Base-by-base conservation (phyloP, 768 basidiomycete species). In the Vishniacozyma victoriae region DNA sequence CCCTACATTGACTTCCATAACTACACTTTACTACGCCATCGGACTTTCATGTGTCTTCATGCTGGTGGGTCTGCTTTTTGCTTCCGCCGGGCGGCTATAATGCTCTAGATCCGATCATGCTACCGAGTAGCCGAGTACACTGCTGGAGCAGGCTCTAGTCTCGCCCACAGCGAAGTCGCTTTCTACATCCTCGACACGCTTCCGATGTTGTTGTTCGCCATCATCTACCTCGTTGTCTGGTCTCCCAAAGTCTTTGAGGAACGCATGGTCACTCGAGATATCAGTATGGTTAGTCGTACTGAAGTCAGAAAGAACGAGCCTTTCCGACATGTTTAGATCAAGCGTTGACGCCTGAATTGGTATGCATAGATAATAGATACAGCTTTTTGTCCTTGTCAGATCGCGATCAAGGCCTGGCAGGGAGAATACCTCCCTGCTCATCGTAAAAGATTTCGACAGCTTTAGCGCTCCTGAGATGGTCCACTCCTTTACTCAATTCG, bases 161-260 rank as follows among this genome's bases (percentile, higher is more conserved):
- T 85, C 15, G 76, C 79, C 4, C 79, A 75, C 3, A 78, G 77
- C 2, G 83, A 85, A 64, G 68, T 59, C 3, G 79, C 76, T 52
- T 85, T 86, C 69, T 87, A 84, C 59, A 78, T 72, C 1, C 73
- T 85, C 27, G 81, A 87, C 63, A 78, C 82, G 0, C 73, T 84
- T 7, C 83, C 83, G 13, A 75, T 85, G 11, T 76, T 81, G 49
- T 59, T 84, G 29, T 79, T 82, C 23, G 76, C 81, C 37, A 67
- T 67, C 1, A 70, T 79, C 7, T 83, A 82, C 55, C 70, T 78
- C n/a, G 60, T 72, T 7, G 81, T 82, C 66, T 86, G 83, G 82
- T 83, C 82, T 3, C 81, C 81, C 1, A 33, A 48, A 2, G 65
- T 44, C 55, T 47, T 69, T 19, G 40, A 52, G 5, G 18, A 5